A percentile compares a stretch with the other conserved stretches of the same genome.
Evolutionary conservation across 2,329 filamentous ascomycete species (phyloP).

Genomic region (Blastomyces gilchristii): DNA sequence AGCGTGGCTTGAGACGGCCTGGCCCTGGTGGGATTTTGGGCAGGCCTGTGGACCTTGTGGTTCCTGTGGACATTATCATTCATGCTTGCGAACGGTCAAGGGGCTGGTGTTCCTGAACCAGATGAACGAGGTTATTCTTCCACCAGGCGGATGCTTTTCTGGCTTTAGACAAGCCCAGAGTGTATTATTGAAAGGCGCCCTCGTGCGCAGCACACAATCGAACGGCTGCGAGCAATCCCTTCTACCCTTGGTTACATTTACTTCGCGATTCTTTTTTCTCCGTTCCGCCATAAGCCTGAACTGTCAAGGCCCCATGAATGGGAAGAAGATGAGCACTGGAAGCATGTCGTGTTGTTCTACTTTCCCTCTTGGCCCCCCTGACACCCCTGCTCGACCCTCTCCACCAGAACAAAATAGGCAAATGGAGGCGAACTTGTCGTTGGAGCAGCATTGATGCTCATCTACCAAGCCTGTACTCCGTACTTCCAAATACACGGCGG

Average conservation of each 20-base stretch:
- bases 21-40: neutral
- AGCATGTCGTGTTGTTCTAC: neutral
- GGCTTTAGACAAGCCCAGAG: neutral
- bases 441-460: neutral
- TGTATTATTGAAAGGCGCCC: neutral
- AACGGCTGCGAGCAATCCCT: neutral
- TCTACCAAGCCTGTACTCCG: neutral
- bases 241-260: neutral
- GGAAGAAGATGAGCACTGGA: neutral
- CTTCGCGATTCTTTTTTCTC: neutral
- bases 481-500: neutral
- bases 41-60: neutral
- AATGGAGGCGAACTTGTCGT: neutral
- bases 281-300: neutral
- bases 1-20: neutral
- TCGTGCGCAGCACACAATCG: neutral
- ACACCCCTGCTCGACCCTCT: neutral
- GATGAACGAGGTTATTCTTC: neutral
- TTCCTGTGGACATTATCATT: too few relatives aligned
- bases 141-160: neutral
- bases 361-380: neutral
- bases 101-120: neutral
- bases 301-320: too few relatives aligned
- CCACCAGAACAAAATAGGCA: neutral
- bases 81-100: neutral